A percentile compares a stretch with the other conserved stretches of the same genome.
Conservation (phyloP, 768 basidiomycete species). For the Amanita rubescens region DNA sequence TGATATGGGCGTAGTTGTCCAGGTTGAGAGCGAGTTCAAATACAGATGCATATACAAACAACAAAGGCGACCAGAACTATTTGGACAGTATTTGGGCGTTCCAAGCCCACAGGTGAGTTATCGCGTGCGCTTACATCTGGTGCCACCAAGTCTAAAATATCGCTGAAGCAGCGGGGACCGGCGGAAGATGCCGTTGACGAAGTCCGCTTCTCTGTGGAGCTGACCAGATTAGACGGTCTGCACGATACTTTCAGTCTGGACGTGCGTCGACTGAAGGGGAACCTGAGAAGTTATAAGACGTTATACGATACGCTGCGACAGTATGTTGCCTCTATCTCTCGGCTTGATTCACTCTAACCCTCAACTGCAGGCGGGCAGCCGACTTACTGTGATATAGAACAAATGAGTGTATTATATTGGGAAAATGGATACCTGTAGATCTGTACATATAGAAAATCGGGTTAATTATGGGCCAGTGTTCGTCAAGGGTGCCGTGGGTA, state of each 20-base stretch:
- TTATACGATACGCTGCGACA: conserved; percentile 55
- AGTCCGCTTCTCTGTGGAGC: conserved; percentile 88
- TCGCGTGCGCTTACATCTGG: background rate
- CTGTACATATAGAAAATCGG: background rate
- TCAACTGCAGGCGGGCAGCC: background rate
- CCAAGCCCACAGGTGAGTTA: background rate
- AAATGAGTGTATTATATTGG: background rate
- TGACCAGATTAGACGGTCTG: conserved; percentile 78
- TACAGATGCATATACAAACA: conserved; percentile 64
- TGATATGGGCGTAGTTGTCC: conserved; percentile 76
- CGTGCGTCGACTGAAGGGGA: conserved; percentile 82
- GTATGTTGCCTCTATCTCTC: conserved; percentile 13
- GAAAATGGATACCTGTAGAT: background rate
- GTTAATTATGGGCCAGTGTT: background rate
- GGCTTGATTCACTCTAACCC: background rate
- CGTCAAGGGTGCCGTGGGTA: too few species aligned
- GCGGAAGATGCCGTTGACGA: conserved; percentile 79
- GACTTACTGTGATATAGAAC: background rate
- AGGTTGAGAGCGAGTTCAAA: conserved; percentile 75
- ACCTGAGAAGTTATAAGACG: conserved; percentile 78
- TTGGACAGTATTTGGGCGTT: background rate
- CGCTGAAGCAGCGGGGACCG: conserved; percentile 6
- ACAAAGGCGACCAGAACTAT: background rate
- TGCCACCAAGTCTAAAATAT: background rate
- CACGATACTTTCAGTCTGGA: conserved; percentile 83